Conservation (phyloP, 768 basidiomycete genomes). For the Leucocoprinus birnbaumii region DNA sequence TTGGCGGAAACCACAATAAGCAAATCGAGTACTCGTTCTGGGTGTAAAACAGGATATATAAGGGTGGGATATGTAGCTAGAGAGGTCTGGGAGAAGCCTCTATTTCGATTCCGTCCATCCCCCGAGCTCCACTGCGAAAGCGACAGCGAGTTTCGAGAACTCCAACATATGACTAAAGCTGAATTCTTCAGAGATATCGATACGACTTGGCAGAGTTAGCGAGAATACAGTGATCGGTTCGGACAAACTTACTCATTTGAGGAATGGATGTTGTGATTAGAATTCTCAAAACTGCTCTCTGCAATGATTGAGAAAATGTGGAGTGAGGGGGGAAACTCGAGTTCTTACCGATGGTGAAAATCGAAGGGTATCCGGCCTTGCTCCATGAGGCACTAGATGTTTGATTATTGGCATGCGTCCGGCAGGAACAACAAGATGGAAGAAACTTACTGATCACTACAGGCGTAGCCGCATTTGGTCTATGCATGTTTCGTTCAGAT, state of each 20-base stretch:
- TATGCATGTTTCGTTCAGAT: constrained; percentile 24
- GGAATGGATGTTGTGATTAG: constrained; percentile 84
- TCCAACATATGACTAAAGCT: constrained; percentile 88
- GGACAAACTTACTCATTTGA: constrained; percentile 64
- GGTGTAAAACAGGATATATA: no score
- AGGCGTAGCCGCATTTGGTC: constrained; percentile 92
- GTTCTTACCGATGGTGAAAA: constrained; percentile 75
- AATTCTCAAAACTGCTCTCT: constrained; percentile 74
- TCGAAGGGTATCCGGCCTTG: constrained; percentile 82
- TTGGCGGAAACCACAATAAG: no score
- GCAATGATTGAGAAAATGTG: constrained; percentile 15
- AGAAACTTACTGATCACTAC: constrained; percentile 78
- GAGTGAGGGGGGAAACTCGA: constrained; percentile 15
- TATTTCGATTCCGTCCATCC: constrained; percentile 35
- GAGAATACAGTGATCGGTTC: constrained; percentile 12
- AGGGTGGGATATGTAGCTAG: no score
- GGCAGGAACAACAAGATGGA: constrained; percentile 26
- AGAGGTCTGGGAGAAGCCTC: not conserved
- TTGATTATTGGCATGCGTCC: constrained; percentile 24
- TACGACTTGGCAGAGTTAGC: constrained; percentile 48
- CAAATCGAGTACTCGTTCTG: no score
- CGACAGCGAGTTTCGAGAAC: constrained; percentile 82
- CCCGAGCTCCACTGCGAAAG: constrained; percentile 76
- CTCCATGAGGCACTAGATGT: constrained; percentile 67
- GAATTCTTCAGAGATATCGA: constrained; percentile 85